Conservation (phyloP, 2,329 filamentous ascomycete species). For the Neopestalotiopsis rosae region DNA sequence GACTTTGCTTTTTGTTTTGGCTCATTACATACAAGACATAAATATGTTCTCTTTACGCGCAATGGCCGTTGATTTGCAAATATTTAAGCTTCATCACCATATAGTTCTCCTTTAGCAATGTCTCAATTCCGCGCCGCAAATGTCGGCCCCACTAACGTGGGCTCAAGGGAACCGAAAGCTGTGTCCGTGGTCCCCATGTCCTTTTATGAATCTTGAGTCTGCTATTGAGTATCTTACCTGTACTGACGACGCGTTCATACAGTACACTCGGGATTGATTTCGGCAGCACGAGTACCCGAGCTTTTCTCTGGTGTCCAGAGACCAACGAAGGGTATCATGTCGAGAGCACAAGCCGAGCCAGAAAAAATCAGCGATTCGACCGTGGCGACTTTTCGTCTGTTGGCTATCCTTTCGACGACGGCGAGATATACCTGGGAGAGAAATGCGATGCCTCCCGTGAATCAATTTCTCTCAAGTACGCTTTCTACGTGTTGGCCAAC, state of each 20-base stretch:
- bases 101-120: background rate
- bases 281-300: slow-evolving; percentile 27
- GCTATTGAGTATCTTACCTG: background rate
- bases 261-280: slow-evolving; percentile 26
- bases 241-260: background rate
- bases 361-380: background rate
- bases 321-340: background rate
- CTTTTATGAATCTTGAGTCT: background rate
- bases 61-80: background rate
- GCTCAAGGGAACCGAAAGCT: background rate
- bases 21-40: background rate
- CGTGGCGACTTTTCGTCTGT: slow-evolving; percentile 25
- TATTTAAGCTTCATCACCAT: background rate
- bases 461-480: slow-evolving; percentile 21
- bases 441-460: slow-evolving; percentile 8
- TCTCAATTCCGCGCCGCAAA: background rate
- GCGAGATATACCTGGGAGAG: slow-evolving; percentile 22
- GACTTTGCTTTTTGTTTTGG: background rate
- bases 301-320: slow-evolving; percentile 20
- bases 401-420: slow-evolving; percentile 25
- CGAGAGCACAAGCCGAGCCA: slow-evolving; percentile 12
- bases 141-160: background rate
- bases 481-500: slow-evolving; percentile 19
- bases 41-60: too few relatives aligned
- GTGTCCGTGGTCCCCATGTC: background rate